Evolutionary conservation across 345 rosid genomes (phyloP).

Genomic region (Boechera divaricarpa): DNA sequence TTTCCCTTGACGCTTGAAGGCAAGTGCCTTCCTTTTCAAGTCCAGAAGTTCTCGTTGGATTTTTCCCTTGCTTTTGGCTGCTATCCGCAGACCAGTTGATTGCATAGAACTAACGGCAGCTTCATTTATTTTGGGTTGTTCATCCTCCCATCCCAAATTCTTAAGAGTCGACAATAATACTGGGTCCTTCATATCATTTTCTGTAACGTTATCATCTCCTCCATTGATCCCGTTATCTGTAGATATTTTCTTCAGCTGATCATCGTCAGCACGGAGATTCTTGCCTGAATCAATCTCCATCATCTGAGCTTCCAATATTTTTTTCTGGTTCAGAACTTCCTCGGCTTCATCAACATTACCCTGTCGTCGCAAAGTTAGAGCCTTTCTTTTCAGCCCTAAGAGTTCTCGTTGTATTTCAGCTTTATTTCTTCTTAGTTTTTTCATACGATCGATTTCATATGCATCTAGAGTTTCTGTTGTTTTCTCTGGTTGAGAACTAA

Average conservation of each 20-base stretch:
- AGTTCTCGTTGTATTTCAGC: slow-evolving; percentile 87
- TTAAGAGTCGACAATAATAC: slow-evolving; percentile 54
- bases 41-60: slow-evolving; percentile 64
- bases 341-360: slow-evolving; percentile 83
- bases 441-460: slow-evolving; percentile 26
- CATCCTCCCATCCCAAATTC: slow-evolving; percentile 69
- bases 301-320: slow-evolving; percentile 66
- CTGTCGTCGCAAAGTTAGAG: slow-evolving; percentile 74
- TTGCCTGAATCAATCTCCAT: slow-evolving; percentile 63
- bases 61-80: slow-evolving; percentile 56
- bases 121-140: slow-evolving; percentile 47
- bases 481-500: slow-evolving; percentile 40
- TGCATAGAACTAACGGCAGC: slow-evolving; percentile 40
- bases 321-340: slow-evolving; percentile 62
- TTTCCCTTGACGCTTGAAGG: slow-evolving; percentile 61
- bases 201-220: slow-evolving; percentile 56
- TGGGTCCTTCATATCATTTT: slow-evolving; percentile 68
- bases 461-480: slow-evolving; percentile 31
- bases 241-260: slow-evolving; percentile 26
- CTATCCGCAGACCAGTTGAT: slow-evolving; percentile 30
- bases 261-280: slow-evolving; percentile 42
- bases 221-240: slow-evolving; percentile 39
- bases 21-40: slow-evolving; percentile 67
- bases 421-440: slow-evolving; percentile 62
- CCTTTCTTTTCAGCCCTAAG: slow-evolving; percentile 80